A percentile compares a stretch with the other conserved stretches of the same genome.
Evolutionary conservation across 192 early-diverging fungal species (phyloP).

Genomic region (Backusella tuberculispora): DNA sequence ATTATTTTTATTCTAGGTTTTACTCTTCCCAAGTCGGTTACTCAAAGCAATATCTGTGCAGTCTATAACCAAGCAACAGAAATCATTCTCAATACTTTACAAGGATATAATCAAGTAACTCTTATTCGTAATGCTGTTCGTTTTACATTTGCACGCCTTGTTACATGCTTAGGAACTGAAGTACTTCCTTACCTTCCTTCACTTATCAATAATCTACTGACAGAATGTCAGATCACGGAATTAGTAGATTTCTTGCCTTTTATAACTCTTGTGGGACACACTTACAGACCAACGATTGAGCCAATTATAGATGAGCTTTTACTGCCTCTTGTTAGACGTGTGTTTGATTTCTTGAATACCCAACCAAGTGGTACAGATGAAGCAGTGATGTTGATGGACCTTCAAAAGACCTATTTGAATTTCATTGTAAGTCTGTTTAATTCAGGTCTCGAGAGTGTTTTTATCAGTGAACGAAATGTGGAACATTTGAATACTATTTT

Average conservation of each 20-base stretch:
- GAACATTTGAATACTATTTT: conserved; percentile 63
- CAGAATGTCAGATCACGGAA: conserved; percentile 77
- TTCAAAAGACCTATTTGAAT: conserved; percentile 81
- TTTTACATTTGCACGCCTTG: conserved; percentile 83
- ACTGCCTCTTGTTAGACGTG: conserved; percentile 78
- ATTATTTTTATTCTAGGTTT: background rate
- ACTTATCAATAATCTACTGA: conserved; percentile 77
- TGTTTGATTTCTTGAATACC: conserved; percentile 85
- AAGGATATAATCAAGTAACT: conserved; percentile 61
- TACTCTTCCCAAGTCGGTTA: background rate
- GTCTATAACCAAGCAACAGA: conserved; percentile 85
- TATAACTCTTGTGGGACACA: conserved; percentile 80
- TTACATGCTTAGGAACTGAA: conserved; percentile 84
- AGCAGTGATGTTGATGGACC: conserved; percentile 69
- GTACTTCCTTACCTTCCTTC: conserved; percentile 80
- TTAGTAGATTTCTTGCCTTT: conserved; percentile 86
- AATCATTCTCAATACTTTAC: conserved; percentile 71
- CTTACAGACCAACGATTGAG: conserved; percentile 80
- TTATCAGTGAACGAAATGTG: conserved; percentile 73
- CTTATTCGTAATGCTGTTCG: conserved; percentile 72
- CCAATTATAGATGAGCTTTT: conserved; percentile 77
- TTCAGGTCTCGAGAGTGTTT: conserved; percentile 73
- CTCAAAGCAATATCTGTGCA: background rate
- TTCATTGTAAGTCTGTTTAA: conserved; percentile 84
- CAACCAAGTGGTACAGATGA: conserved; percentile 88